Percentiles rank a stretch among this genome's conserved stretches.
These are phyloP conservation scores for Breynia disticha DNA, from an alignment of 441 rosid species.

Conservation along the genomic window DNA sequence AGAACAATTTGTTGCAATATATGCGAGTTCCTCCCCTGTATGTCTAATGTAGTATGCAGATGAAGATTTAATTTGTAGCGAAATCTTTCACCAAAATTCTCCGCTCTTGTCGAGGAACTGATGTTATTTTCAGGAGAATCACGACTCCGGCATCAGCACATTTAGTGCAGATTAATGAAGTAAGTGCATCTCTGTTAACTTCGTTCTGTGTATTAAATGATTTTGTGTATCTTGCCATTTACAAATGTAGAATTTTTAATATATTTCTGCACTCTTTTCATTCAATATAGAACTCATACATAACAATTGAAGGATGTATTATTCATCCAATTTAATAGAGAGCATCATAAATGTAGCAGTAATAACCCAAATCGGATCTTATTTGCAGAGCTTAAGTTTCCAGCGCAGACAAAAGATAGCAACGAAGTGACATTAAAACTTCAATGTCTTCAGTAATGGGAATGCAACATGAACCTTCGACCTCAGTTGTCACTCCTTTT, in stretches of 20 bases:
- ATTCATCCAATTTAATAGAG: not conserved
- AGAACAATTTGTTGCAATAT: too few relatives aligned
- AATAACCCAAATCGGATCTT: not conserved
- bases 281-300: not conserved
- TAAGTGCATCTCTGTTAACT: too few relatives aligned
- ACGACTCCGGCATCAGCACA: not conserved
- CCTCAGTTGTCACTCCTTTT: constrained; percentile 44
- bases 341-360: not conserved
- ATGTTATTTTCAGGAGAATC: not conserved
- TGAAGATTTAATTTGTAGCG: not conserved
- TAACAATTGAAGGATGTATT: not conserved
- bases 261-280: not conserved
- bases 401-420: not conserved
- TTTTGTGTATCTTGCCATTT: too few relatives aligned
- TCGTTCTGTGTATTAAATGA: too few relatives aligned
- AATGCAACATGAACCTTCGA: not conserved
- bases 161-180: too few relatives aligned
- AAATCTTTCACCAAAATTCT: not conserved
- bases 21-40: not conserved
- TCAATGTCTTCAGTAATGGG: not conserved
- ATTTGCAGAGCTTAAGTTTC: not conserved
- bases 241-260: too few relatives aligned
- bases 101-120: not conserved
- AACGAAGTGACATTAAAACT: too few relatives aligned
- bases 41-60: not conserved